A percentile compares a stretch with the other conserved stretches of the same genome.
phyloP scores from a whole-genome alignment of 2,329 filamentous ascomycete genomes.

The Neonectria neomacrospora region DNA sequence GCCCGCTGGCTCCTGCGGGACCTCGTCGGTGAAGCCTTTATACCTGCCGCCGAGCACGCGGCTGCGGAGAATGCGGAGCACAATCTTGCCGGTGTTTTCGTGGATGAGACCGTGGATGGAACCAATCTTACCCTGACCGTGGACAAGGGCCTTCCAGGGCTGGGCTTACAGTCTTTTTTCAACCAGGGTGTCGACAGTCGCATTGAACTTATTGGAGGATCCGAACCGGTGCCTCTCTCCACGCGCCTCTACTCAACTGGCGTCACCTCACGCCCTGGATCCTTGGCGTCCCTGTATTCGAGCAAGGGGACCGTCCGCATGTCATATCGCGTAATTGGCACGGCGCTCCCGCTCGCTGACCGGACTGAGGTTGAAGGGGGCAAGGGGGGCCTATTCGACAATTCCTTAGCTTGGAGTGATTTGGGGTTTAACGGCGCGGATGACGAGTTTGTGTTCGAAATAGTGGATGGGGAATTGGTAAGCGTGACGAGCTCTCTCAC shows the following conservation, averaged over 20 bases:
- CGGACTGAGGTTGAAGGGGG: conserved; percentile 28
- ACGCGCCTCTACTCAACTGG: conserved; percentile 28
- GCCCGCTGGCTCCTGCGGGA: conserved; percentile 34
- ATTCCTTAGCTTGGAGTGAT: conserved; percentile 20
- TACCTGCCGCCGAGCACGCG: conserved; percentile 36
- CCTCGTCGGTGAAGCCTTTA: conserved; percentile 29
- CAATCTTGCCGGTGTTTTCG: conserved; percentile 34
- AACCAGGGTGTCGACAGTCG: conserved; percentile 10
- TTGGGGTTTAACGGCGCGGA: conserved; percentile 6
- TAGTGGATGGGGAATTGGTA: conserved; percentile 26
- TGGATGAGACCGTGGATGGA: neutral
- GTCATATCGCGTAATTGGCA: conserved; percentile 12
- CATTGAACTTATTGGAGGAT: neutral
- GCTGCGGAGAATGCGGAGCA: conserved; percentile 33
- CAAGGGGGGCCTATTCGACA: conserved; percentile 27
- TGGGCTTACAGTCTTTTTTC: conserved; percentile 15
- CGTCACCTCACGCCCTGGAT: conserved; percentile 22
- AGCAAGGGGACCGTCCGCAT: conserved; percentile 22
- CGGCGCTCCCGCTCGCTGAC: neutral
- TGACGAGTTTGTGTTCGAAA: conserved; percentile 29
- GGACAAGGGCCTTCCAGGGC: conserved; percentile 27
- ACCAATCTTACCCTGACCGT: conserved; percentile 37
- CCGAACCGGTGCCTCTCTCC: neutral
- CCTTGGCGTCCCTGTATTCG: conserved; percentile 22
- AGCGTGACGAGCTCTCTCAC: conserved; percentile 15